Base-by-base conservation (phyloP, 495 filamentous ascomycete genomes). In the Melanomma pulvis-pyrius region DNA sequence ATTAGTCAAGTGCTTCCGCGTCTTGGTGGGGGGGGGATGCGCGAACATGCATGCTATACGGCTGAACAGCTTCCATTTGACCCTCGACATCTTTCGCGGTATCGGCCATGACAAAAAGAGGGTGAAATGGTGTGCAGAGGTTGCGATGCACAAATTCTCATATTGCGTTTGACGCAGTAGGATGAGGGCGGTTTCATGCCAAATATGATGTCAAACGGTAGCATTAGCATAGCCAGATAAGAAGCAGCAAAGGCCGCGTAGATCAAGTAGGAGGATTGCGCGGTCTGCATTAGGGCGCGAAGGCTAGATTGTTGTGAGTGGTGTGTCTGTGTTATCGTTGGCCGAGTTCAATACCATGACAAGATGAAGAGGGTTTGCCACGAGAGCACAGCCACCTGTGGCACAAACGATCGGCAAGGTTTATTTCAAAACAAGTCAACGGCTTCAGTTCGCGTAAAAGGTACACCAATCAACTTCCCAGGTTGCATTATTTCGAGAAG, bases 21-120 rank as follows among this genome's bases (percentile, higher is more conserved):
- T n/a, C n/a, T n/a, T n/a, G n/a, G n/a, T n/a, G 26, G 36, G 46
- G n/a, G 24, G 12, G n/a, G 32, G 41, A 50, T 26, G 24, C 1
- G 68, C 70, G 34, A 44, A 73, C 71, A 71, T 73, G 71, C 71
- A 73, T 73, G 34, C n/a, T 30, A 63, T 73, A 71, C 32, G 68
- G 59, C 56, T 61, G 48, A 21, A 71, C 61, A 29, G 49, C 61
- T 13, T 68, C 62, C 0, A 24, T 11, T 39, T 63, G 25, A 24
- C 25, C 51, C 9, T 61, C 50, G 19, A 32, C 50, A 13, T n/a
- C 8, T 39, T 15, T 58, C 1, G 29, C 29, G 9, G 39, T 25
- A n/a, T 9, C 17, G 28, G 53, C 53, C 53, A 65, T 51, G 47
- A 32, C 29, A 30, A 17, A 29, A 41, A 21, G 17, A 55, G 15